A percentile compares a stretch with the other conserved stretches of the same genome.
These are phyloP conservation scores for Lachancea lanzarotensis DNA, from an alignment of 805 yeast species.

Conservation along the genomic window DNA sequence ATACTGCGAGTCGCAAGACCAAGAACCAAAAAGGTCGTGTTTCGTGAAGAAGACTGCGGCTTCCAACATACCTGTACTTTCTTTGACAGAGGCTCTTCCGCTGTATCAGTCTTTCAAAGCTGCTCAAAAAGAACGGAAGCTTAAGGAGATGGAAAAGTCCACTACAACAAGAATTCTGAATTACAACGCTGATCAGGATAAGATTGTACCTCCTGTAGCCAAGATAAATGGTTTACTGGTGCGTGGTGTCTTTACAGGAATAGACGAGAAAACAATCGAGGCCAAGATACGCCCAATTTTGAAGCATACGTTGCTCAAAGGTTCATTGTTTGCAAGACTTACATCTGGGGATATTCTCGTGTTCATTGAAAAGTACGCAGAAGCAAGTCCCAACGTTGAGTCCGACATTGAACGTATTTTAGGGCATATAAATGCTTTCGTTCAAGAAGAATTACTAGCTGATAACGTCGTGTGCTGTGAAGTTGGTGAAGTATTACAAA, in stretches of 20 bases:
- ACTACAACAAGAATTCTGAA: conserved; percentile 21
- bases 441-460: conserved; percentile 22
- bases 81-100: conserved; percentile 30
- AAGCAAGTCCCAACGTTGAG: conserved; percentile 36
- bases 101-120: conserved; percentile 40
- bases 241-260: conserved; percentile 47
- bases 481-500: conserved; percentile 12
- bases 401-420: conserved; percentile 38
- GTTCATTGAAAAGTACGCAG: conserved; percentile 32
- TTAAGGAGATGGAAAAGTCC: conserved; percentile 25
- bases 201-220: conserved; percentile 12
- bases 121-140: conserved; percentile 31
- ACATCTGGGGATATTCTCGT: conserved; percentile 12
- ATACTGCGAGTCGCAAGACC: conserved; percentile 70
- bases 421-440: conserved; percentile 27
- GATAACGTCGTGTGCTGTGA: conserved; percentile 20
- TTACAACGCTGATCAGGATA: conserved; percentile 17
- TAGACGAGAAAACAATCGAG: conserved; percentile 41
- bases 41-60: conserved; percentile 40
- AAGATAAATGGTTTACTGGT: conserved; percentile 49
- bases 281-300: conserved; percentile 27
- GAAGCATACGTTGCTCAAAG: conserved; percentile 24
- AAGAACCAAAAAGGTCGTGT: conserved; percentile 72
- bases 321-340: conserved; percentile 18
- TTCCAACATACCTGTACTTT: conserved; percentile 19